Conservation (phyloP, 1,139 yeast species). For the Starmera stellimalicola region DNA sequence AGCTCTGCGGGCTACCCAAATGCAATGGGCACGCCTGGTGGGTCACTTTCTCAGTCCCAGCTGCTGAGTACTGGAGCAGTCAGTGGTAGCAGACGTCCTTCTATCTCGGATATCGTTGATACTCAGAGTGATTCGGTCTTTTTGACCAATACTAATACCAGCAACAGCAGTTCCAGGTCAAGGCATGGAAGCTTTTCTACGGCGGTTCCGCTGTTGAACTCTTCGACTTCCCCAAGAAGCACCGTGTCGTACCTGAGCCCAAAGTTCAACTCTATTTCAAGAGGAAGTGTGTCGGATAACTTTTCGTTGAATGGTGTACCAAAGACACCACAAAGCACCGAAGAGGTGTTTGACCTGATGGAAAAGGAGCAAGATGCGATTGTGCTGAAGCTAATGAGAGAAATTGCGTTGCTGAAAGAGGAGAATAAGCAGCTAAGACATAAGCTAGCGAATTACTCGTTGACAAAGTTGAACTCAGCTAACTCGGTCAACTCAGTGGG, state of each 20-base stretch:
- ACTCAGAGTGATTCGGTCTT: neutral
- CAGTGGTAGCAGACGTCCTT: conserved; percentile 1
- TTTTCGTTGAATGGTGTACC: too few relatives aligned
- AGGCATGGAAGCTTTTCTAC: neutral
- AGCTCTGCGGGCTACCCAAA: too few relatives aligned
- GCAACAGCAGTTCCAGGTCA: neutral
- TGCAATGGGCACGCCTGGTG: too few relatives aligned
- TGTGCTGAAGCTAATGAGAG: conserved; percentile 48
- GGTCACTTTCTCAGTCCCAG: too few relatives aligned
- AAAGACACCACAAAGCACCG: conserved; percentile 26
- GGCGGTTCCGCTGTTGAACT: neutral
- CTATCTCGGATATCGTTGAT: neutral
- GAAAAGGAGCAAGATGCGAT: conserved; percentile 65
- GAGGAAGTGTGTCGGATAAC: too few relatives aligned
- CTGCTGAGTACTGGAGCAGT: too few relatives aligned
- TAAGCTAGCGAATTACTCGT: conserved; percentile 13
- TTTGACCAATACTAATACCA: neutral
- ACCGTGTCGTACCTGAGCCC: neutral
- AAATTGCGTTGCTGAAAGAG: conserved; percentile 40
- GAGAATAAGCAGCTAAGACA: conserved; percentile 31
- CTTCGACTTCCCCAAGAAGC: conserved; percentile 12
- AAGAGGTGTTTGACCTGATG: conserved; percentile 50
- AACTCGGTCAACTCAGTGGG: neutral
- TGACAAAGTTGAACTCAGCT: conserved; percentile 9
- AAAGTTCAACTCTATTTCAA: neutral